These are phyloP conservation scores for Lasiosphaeria miniovina DNA, from an alignment of 495 filamentous ascomycete genomes.

Conservation along the genomic window DNA sequence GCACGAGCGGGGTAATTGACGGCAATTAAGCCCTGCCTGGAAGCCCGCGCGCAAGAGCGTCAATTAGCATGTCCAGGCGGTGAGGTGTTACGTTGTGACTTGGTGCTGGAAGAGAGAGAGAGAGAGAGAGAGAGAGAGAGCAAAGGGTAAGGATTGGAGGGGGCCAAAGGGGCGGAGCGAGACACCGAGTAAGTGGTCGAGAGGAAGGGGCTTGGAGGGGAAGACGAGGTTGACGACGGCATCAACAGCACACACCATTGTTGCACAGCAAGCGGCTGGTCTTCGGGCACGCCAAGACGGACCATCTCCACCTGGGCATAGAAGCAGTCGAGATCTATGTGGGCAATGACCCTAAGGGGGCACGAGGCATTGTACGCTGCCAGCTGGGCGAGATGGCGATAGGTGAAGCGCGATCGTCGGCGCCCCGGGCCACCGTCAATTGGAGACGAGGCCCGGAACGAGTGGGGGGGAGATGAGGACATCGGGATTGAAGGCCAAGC, in stretches of 20 bases:
- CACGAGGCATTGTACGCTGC: slow-evolving; percentile 65
- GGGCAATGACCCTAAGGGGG: slow-evolving; percentile 82
- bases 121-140: slow-evolving; percentile 1
- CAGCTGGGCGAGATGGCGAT: slow-evolving; percentile 74
- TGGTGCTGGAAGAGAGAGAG: background rate
- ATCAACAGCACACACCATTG: slow-evolving; percentile 54
- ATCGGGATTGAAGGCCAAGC: slow-evolving; percentile 9
- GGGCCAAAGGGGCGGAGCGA: background rate
- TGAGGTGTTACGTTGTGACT: background rate
- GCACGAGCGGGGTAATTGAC: slow-evolving; percentile 90
- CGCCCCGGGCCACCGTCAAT: slow-evolving; percentile 29
- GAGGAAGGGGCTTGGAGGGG: background rate
- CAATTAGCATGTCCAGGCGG: slow-evolving; percentile 9
- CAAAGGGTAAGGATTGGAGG: background rate
- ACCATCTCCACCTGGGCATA: slow-evolving; percentile 97
- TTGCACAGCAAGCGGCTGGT: slow-evolving; percentile 87
- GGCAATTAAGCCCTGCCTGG: slow-evolving; percentile 77
- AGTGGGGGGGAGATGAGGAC: slow-evolving; percentile 29
- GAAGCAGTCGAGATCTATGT: slow-evolving; percentile 96
- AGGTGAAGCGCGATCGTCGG: slow-evolving; percentile 73
- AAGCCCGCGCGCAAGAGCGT: slow-evolving; percentile 1
- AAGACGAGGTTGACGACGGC: slow-evolving; percentile 5
- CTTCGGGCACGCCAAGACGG: slow-evolving; percentile 67
- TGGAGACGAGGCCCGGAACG: slow-evolving; percentile 40
- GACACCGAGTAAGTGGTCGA: background rate